These are phyloP conservation scores for Avena sativa DNA, from an alignment of 176 grass and related monocot species.

Conservation along the genomic window DNA sequence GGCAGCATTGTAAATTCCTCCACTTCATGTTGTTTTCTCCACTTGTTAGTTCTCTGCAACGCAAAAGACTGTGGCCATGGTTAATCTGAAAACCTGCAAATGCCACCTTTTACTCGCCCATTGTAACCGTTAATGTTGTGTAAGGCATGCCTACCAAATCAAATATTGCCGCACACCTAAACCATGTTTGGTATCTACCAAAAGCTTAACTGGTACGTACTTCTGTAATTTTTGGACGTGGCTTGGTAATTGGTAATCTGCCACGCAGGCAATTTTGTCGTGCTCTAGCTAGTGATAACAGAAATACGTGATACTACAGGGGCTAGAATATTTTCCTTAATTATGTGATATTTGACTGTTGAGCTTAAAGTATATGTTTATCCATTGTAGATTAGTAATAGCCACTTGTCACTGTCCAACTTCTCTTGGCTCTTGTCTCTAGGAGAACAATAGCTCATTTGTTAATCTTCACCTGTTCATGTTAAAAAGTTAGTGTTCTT, in stretches of 20 bases:
- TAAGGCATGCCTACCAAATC: background rate
- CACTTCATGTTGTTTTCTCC: background rate
- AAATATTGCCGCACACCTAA: background rate
- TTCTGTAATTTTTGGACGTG: background rate
- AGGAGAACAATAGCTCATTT: background rate
- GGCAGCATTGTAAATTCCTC: background rate
- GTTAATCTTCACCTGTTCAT: slow-evolving; percentile 1
- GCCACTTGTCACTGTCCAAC: background rate
- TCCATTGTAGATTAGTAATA: slow-evolving; percentile 11
- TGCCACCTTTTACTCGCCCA: background rate
- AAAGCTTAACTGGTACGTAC: background rate
- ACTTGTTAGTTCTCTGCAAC: slow-evolving; percentile 12
- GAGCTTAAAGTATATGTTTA: slow-evolving; percentile 2
- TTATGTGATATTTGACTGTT: slow-evolving; percentile 21
- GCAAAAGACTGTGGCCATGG: background rate
- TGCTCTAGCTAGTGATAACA: background rate
- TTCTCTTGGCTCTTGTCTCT: background rate
- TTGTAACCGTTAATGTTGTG: background rate
- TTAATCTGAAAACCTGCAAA: background rate
- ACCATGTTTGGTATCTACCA: background rate
- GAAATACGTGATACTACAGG: slow-evolving; percentile 4
- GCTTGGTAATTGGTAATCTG: slow-evolving; percentile 6
- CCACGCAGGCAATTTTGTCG: background rate
- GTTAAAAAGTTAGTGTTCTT: background rate
- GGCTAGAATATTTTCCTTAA: slow-evolving; percentile 4